Base-by-base conservation (phyloP, 177 flowering plant genomes). In the Vitis hybrid region DNA sequence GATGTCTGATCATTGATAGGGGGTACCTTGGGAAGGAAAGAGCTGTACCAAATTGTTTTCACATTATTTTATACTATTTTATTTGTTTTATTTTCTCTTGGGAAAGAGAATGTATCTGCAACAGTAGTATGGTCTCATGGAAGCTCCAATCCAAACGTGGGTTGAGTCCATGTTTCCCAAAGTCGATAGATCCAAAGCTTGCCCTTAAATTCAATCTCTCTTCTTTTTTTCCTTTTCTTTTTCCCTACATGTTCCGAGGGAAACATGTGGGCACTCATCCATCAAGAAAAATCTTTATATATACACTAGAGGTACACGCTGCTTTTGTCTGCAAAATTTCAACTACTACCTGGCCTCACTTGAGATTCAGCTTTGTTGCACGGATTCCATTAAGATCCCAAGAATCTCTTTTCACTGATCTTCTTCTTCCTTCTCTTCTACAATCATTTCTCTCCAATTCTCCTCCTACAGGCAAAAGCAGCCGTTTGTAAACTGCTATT, bases 201-300 rank as follows among this genome's bases (percentile, higher is more conserved):
- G 54, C 9, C 27, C 50, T 61, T 30, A 19, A 6, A 6, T 65
- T 46, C 51, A 35, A 19, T 24, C 49, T 48, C 9, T 55, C 27
- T 40, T 17, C 65, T 35, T 57, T 3, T 52, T 64, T 55, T 40
- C 46, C 52, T 61, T 56, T 62, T 64, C 11, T 24, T 72, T 60
- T 55, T 50, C 3, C 17, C 1, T 27, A 11, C 3, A 15, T 56
- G 12, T 24, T 40, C 60, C 35, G 12, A 27, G 57, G 78, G 84
- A 75, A 75, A 82, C 81, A 79, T 79, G 84, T 82, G 85, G 82
- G 85, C 81, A 67, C 79, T 68, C 30, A 18, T n/a, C 50, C 70
- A 56, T n/a, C 65, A 70, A 59, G 17, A 49, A n/a, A 54, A 58
- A 56, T 10, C 48, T 18, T 64, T 64, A 14, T 13, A 35, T 13